phyloP scores from a whole-genome alignment of 75 land plant genomes.

The Pseudotsuga menziesii region DNA sequence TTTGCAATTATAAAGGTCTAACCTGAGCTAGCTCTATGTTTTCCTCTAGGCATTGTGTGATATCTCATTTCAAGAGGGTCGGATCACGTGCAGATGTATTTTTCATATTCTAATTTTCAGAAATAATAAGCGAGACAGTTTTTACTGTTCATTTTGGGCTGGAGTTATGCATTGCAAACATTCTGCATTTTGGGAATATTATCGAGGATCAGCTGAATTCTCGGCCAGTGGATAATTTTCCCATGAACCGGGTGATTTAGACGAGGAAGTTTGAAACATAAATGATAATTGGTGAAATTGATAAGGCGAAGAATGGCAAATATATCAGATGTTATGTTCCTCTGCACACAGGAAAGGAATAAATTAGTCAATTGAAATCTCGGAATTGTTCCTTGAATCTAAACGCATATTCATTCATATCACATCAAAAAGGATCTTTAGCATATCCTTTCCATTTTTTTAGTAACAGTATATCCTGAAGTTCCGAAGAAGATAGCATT shows the following conservation, averaged over 20 bases:
- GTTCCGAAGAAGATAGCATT: too few relatives aligned
- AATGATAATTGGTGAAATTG: too few relatives aligned
- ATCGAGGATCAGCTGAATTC: background rate
- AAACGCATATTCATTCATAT: too few relatives aligned
- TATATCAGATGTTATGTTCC: too few relatives aligned
- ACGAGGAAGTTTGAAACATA: background rate
- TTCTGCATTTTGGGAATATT: background rate
- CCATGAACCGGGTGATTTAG: background rate
- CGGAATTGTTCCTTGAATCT: too few relatives aligned
- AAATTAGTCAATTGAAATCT: too few relatives aligned
- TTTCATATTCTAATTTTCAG: background rate
- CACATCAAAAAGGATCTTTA: too few relatives aligned
- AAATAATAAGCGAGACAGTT: background rate
- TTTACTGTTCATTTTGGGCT: background rate
- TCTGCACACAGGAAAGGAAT: too few relatives aligned
- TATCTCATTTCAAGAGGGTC: background rate
- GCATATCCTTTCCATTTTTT: too few relatives aligned
- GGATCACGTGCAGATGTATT: background rate
- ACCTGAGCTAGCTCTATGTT: background rate
- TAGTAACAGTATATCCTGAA: too few relatives aligned
- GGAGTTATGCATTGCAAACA: background rate
- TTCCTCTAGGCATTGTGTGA: background rate
- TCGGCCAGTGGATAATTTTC: background rate
- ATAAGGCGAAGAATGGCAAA: too few relatives aligned
- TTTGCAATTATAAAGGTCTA: background rate